Base-by-base conservation (phyloP, 805 yeast species). In the Clavispora fructus region DNA sequence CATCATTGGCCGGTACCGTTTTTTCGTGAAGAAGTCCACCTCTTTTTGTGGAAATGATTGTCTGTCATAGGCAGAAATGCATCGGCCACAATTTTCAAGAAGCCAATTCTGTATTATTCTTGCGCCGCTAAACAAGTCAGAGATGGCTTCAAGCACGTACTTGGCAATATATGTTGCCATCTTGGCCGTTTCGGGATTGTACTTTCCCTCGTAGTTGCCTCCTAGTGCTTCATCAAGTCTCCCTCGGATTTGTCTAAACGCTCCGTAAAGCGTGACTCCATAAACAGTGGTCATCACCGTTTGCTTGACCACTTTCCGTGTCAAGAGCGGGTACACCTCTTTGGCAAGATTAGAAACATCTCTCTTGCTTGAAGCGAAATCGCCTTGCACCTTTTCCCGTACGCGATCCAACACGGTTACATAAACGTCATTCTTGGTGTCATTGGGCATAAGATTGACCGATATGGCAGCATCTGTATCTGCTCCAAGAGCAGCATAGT, bases 241-340 rank as follows among this genome's bases (percentile, higher is more conserved):
- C n/a, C 17, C 46, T 27, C 51, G 28, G n/a, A 72, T 60, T 51
- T 72, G 77, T 9, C 44, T 41, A 1, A 58, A 47, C 1, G 71
- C 75, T 0, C 77, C 77, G 52, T 43, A 63, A 1, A 41, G 33
- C 0, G 75, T 71, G 2, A 72, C 76, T 0, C 77, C 76, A 50
- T 72, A 72, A 0, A 72, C 77, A 5, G 70, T 65, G 6, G 77
- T 72, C 77, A 72, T 72, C 6, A 71, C 68, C 1, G 76, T 71
- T 42, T 69, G 68, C 51, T 72, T 72, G 35, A 72, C 57, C 19
- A 71, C 50, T 41, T 65, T 68, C 8, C 77, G 52, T 7, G 53
- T 45, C 10, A 69, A 46, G 9, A 67, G 23, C 1, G 50, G 46
- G 4, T 48, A 19, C 0, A 62, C 57, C 29, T 42, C 12, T 7